Conservation (phyloP, 2,329 filamentous ascomycete genomes). For the Nothomitra cinnamomea region DNA sequence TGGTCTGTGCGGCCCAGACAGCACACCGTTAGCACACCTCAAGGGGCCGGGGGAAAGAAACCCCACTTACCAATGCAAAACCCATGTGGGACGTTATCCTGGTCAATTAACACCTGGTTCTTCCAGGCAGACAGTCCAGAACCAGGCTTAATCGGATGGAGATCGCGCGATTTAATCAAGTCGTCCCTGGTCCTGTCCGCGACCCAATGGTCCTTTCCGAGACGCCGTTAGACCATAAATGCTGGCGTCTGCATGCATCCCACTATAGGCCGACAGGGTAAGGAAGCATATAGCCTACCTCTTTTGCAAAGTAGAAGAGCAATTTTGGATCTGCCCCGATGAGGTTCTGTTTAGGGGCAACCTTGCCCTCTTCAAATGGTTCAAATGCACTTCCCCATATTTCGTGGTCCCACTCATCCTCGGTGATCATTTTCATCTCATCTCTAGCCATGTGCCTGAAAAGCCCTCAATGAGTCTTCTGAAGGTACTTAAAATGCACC, state of each 20-base stretch:
- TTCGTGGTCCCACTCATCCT: constrained; percentile 39
- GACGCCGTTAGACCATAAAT: neutral
- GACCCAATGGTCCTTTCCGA: constrained; percentile 38
- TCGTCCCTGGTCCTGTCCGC: constrained; percentile 38
- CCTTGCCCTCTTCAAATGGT: constrained; percentile 2
- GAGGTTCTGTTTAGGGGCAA: constrained; percentile 7
- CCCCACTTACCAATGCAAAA: constrained; percentile 36
- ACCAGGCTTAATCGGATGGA: constrained; percentile 22
- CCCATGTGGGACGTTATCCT: constrained; percentile 37
- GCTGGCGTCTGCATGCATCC: neutral
- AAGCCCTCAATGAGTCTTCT: neutral
- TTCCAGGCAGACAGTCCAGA: neutral
- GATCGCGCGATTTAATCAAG: constrained; percentile 28
- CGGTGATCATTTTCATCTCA: constrained; percentile 38
- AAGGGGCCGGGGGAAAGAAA: neutral
- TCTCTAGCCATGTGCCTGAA: constrained; percentile 36
- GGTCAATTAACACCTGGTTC: constrained; percentile 35
- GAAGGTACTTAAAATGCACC: neutral
- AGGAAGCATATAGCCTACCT: constrained; percentile 11
- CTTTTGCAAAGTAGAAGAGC: constrained; percentile 40
- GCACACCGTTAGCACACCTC: neutral
- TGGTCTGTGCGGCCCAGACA: constrained; percentile 23
- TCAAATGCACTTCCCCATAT: constrained; percentile 33
- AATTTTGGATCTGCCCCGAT: constrained; percentile 26
- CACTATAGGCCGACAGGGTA: neutral